Base-by-base conservation (phyloP, 805 yeast genomes). In the Lipomyces anomalus region DNA sequence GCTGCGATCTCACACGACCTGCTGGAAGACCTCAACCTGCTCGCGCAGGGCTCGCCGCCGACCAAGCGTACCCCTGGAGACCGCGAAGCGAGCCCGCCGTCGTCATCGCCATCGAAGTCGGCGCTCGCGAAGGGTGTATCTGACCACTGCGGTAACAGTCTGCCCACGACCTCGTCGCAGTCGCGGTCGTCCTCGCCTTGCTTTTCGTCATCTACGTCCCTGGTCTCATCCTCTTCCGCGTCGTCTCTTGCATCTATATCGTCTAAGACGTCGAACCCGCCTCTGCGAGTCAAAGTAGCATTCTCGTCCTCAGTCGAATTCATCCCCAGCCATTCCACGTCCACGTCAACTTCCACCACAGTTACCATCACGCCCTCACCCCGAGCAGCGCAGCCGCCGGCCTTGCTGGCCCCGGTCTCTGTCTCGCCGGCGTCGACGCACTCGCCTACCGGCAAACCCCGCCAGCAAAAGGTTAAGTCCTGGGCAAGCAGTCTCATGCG, bases 1-100 rank as follows among this genome's bases (percentile, higher is more conserved):
- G 88, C 90, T 20, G 95, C 95, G 0, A 81, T 87, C 4, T 83
- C 92, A 6, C 92, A 92, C 3, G 95, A 87, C 61, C 83, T 85
- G 60, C 92, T 84, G 56, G 55, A 47, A 36, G 58, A 55, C 30
- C 39, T 41, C 29, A 39, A 45, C 24, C 54, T 38, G 22, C 30
- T 30, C 30, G 26, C 42, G 24, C 22, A 11, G 16, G 42, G 40
- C 22, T 40, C 42, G 21, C 36, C 40, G 24, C 32, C 44, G 30
- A n/a, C n/a, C n/a, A n/a, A n/a, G n/a, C n/a, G n/a, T n/a, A n/a
- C n/a, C n/a, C n/a, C n/a, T n/a, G n/a, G n/a, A n/a, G n/a, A n/a
- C n/a, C n/a, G n/a, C n/a, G n/a, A n/a, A n/a, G n/a, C n/a, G n/a
- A n/a, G n/a, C n/a, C n/a, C n/a, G n/a, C n/a, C n/a, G n/a, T n/a